phyloP scores from a whole-genome alignment of 1,284 basidiomycete species.

The Fistulina hepatica region DNA sequence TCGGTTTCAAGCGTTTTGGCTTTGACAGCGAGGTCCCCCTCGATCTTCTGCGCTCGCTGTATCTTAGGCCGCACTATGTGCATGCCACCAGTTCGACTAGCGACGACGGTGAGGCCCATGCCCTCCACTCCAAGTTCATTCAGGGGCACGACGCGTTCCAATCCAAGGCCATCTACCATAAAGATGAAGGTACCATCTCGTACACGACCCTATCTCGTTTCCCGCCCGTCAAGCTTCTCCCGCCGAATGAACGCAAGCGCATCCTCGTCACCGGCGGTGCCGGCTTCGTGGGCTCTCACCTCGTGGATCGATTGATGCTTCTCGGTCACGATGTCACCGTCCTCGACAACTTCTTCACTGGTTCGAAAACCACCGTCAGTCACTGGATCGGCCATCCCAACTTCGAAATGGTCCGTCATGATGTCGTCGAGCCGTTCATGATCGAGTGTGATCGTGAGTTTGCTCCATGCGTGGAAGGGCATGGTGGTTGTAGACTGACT shows the following conservation, averaged over 20 bases:
- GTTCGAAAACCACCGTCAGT: slow-evolving; percentile 87
- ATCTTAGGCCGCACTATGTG: slow-evolving; percentile 75
- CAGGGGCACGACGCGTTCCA: slow-evolving; percentile 50
- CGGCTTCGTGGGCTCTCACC: slow-evolving; percentile 95
- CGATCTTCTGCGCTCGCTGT: slow-evolving; percentile 72
- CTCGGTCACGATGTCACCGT: slow-evolving; percentile 97
- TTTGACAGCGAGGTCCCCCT: slow-evolving; percentile 79
- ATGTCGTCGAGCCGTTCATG: slow-evolving; percentile 93
- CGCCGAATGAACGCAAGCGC: slow-evolving; percentile 73
- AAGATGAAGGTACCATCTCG: slow-evolving; percentile 69
- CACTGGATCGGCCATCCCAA: slow-evolving; percentile 97
- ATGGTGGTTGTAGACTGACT: slow-evolving; percentile 6
- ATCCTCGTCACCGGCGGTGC: slow-evolving; percentile 93
- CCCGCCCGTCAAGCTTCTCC: slow-evolving; percentile 81
- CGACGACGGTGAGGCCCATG: slow-evolving; percentile 22
- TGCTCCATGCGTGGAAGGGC: background rate
- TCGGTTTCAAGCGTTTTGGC: slow-evolving; percentile 76
- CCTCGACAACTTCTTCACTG: slow-evolving; percentile 97
- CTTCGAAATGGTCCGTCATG: slow-evolving; percentile 95
- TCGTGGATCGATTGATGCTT: slow-evolving; percentile 94
- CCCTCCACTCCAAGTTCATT: slow-evolving; percentile 44
- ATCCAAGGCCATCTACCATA: slow-evolving; percentile 76
- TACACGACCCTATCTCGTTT: slow-evolving; percentile 87
- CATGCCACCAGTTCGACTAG: slow-evolving; percentile 36
- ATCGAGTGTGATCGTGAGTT: slow-evolving; percentile 90